Conservation (phyloP, 164 flowering plant genomes). For the Litsea cubeba region DNA sequence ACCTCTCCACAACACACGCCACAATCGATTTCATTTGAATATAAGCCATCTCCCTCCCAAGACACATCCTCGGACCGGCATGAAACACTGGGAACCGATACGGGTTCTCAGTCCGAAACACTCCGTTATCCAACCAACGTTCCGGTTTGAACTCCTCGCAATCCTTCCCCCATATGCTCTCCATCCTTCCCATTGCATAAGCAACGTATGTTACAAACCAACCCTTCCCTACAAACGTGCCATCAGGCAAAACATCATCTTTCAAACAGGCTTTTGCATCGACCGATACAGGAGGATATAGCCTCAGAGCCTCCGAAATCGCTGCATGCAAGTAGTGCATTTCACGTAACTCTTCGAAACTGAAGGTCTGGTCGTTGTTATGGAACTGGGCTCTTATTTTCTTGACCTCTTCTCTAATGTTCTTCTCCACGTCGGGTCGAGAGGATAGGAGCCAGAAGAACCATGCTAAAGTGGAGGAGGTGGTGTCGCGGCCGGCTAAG, state of each 20-base stretch:
- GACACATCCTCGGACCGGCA: constrained; percentile 48
- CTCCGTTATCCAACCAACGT: constrained; percentile 44
- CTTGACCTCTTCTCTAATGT: constrained; percentile 33
- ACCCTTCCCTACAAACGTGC: constrained; percentile 35
- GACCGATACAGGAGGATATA: constrained; percentile 49
- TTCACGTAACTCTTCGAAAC: constrained; percentile 37
- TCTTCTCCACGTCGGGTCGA: constrained; percentile 25
- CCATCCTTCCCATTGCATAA: constrained; percentile 53
- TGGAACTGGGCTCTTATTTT: constrained; percentile 13
- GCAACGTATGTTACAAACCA: constrained; percentile 34
- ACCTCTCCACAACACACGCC: constrained; percentile 40
- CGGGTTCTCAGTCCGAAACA: constrained; percentile 29
- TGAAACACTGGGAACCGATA: constrained; percentile 40
- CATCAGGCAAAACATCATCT: constrained; percentile 54
- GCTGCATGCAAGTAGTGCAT: constrained; percentile 62
- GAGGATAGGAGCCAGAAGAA: constrained; percentile 46
- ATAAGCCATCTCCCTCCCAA: constrained; percentile 58
- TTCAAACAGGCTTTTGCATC: constrained; percentile 26
- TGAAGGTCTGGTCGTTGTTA: constrained; percentile 13
- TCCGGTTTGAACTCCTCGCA: constrained; percentile 46
- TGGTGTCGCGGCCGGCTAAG: constrained; percentile 51
- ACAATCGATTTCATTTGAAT: constrained; percentile 51
- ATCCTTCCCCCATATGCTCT: constrained; percentile 47
- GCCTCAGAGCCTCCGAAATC: constrained; percentile 40
- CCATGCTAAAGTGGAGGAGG: constrained; percentile 37